These are phyloP conservation scores for Neonectria neomacrospora DNA, from an alignment of 2,329 filamentous ascomycete genomes.

Conservation along the genomic window DNA sequence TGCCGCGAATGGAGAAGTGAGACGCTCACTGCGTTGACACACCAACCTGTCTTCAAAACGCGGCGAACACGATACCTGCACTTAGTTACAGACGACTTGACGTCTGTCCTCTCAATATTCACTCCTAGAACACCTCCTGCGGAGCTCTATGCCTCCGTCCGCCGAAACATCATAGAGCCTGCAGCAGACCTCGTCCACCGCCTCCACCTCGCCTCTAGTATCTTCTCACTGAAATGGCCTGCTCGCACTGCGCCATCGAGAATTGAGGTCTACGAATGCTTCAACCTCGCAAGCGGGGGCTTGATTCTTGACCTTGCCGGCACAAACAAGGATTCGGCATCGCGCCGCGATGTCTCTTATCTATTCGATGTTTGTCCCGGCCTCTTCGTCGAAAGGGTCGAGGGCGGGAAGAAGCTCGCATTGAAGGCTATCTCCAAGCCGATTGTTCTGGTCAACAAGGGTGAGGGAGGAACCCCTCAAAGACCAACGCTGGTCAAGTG, in stretches of 20 bases:
- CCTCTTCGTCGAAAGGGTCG: constrained; percentile 51
- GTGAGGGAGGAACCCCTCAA: constrained; percentile 43
- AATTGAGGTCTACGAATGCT: constrained; percentile 52
- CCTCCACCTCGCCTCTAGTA: constrained; percentile 49
- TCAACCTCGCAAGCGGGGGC: constrained; percentile 49
- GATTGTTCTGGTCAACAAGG: constrained; percentile 48
- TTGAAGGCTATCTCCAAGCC: constrained; percentile 50
- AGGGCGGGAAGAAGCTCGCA: constrained; percentile 47
- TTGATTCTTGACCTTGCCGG: constrained; percentile 45
- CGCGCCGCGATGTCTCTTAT: constrained; percentile 48
- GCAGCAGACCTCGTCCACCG: constrained; percentile 51
- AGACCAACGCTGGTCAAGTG: constrained; percentile 49
- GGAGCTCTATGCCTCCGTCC: constrained; percentile 49
- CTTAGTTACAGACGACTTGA: constrained; percentile 49
- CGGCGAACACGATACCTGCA: constrained; percentile 45
- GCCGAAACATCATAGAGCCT: constrained; percentile 49
- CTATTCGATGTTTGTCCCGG: constrained; percentile 52
- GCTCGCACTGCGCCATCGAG: constrained; percentile 50
- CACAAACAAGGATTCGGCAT: constrained; percentile 44
- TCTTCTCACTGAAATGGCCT: constrained; percentile 53
- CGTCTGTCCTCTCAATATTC: constrained; percentile 46
- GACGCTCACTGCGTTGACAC: constrained; percentile 49
- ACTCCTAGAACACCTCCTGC: constrained; percentile 41
- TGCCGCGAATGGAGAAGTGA: constrained; percentile 53
- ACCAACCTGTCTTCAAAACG: constrained; percentile 47